Base-by-base conservation (phyloP, 2,329 filamentous ascomycete species). In the Paecilomyces sp. region DNA sequence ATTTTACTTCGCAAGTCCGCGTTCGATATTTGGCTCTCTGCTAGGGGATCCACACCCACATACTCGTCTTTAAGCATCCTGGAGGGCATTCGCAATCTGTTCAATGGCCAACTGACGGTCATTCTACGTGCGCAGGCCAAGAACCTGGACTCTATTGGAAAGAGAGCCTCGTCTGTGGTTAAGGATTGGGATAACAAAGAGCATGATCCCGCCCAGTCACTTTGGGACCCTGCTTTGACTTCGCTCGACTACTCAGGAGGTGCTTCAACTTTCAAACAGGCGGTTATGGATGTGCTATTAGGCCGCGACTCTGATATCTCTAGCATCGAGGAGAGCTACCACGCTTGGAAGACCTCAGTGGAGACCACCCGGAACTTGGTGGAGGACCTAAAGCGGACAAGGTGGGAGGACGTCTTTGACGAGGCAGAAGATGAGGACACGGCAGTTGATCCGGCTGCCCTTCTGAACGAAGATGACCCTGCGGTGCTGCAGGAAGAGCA, bases 381-480 rank as follows among this genome's bases (percentile, higher is more conserved):
- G 31, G 67, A 74, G 12, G 73, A 70, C 2, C 62, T 76, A n/a
- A 69, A 71, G 55, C 67, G 66, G 25, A 64, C 68, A 13, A 73
- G 68, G 57, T 77, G 74, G 73, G 68, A 70, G 25, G 72, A 76
- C 59, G 63, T 74, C 28, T 61, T 76, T 15, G 74, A 77, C n/a
- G 73, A 76, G 36, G 71, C 70, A 6, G 70, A 74, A 51, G 71
- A 74, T 3, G 75, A 75, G 24, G 74, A 77, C n/a, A 62, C 72
- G 24, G 68, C 74, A 25, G 64, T 73, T 5, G 70, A 73, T 54
- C 64, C 73, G 18, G 62, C 66, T 9, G 68, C 68, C 6, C 64
- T 87, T 0, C 79, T 96, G 12, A 91, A 87, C 71, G 85, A 85
- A 57, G 85, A 93, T 34, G 90, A 94, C 65, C 88, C 89, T 0